Evolutionary conservation across 2,329 filamentous ascomycete genomes (phyloP), one percentile per base, ranked within the genome.

Genomic region (Geosmithia morbida): DNA sequence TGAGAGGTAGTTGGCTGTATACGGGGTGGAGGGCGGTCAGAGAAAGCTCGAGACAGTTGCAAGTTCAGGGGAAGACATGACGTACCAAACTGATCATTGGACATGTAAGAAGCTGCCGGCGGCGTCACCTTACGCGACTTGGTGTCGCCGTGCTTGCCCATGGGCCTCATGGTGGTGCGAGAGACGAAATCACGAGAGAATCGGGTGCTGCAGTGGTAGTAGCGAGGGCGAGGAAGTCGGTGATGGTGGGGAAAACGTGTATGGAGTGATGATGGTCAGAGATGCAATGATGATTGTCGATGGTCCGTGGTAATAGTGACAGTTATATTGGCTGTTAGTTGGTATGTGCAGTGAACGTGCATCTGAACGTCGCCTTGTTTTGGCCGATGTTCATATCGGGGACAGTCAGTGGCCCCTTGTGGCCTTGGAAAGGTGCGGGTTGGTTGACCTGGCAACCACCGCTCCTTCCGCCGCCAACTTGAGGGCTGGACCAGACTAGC

Each of bases 1-100:
- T 54, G 81, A 71, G 37, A 88, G 74, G 61, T 87, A 89, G 50
- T 71, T 70, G 53, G 80, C 84, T 87, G 64, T 51, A 53, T 48
- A 45, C 49, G 40, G 33, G 41, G 8, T 41, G 41, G 33, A 16
- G 13, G 33, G 33, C 14, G 45, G 54, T 49, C 44, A 50, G 49
- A 49, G 54, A 44, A 53, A 51, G 48, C 44, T 47, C 26, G 39
- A 39, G 46, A 41, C 48, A 48, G 46, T 18, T 16, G 14, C 6
- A 37, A 16, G 19, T 45, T 45, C 26, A 33, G 11, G 26, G 26
- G 11, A 10, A 7, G n/a, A 42, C 44, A 47, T 47, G 19, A 48
- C 61, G 49, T 68, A 82, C 79, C 78, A 56, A 83, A 81, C 60
- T 83, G 77, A 46, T 82, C 77, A 59, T 74, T 80, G 49, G 70